Base-by-base conservation (phyloP, 495 filamentous ascomycete genomes). In the Cladorrhinum samala region DNA sequence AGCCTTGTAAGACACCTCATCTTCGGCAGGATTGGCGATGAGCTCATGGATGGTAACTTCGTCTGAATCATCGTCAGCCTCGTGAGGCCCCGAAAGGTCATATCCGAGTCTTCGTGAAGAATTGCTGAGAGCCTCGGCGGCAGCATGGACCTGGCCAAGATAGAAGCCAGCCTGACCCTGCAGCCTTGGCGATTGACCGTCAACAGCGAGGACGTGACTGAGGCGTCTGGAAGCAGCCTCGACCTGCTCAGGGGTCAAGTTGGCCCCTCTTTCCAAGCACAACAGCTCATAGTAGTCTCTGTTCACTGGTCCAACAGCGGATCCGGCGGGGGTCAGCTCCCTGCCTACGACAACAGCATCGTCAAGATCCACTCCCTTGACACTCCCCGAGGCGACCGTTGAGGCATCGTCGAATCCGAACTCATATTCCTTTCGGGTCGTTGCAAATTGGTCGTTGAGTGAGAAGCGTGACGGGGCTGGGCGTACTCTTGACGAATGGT, bases 171-270 rank as follows among this genome's bases (percentile, higher is more conserved):
- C 79, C 3, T 72, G 63, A 11, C 75, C 66, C 23, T 66, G 74
- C 27, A 74, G 62, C 27, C 76, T 65, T 16, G 71, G 49, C 1
- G 81, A 77, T 50, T 82, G 79, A 50, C 77, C 79, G 55, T 84
- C 81, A 9, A 80, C 77, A 50, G 82, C 77, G 46, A 84, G 80
- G 40, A 73, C 73, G n/a, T 79, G 73, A 19, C 74, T 74, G 23
- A 83, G 68, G 11, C 69, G 72, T 30, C 70, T 72, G 54, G 80
- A 82, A 9, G 78, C 76, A 17, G 68, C 71, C 25, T 75, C 74
- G 52, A 84, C 77, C 21, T 80, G 70, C 19, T 72, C 57, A 4
- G 75, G 67, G 24, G 75, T 73, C 2, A 80, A 0, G 72, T 61
- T 8, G 76, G 71, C 0, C 70, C 58, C 40, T 65, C 67, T 4